Percentiles rank a stretch among this genome's conserved stretches.
phyloP scores from a whole-genome alignment of 441 rosid species.

The Populus hybrid region DNA sequence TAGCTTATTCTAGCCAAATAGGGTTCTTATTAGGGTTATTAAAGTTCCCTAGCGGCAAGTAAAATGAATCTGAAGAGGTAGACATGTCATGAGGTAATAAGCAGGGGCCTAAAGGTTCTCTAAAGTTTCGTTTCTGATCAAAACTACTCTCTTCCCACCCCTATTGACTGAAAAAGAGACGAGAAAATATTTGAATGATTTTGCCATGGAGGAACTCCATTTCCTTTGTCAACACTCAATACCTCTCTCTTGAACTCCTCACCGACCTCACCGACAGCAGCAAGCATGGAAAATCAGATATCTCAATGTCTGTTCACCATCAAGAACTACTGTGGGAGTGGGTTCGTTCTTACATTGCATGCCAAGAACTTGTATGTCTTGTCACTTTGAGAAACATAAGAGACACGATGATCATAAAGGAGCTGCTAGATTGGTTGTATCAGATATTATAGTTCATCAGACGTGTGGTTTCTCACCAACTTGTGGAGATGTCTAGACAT shows the following conservation, averaged over 20 bases:
- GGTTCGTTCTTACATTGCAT: neutral
- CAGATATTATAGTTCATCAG: slow-evolving; percentile 2
- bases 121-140: neutral
- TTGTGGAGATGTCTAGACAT: slow-evolving; percentile 61
- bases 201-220: neutral
- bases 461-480: slow-evolving; percentile 16
- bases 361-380: neutral
- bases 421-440: neutral
- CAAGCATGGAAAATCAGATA: neutral
- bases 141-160: neutral
- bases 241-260: too few relatives aligned
- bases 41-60: neutral
- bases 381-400: neutral
- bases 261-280: too few relatives aligned
- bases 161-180: neutral
- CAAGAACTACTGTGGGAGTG: neutral
- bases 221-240: neutral
- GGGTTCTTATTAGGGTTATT: too few relatives aligned
- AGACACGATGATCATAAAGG: neutral
- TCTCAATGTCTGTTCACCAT: neutral
- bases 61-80: neutral
- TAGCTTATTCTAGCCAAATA: too few relatives aligned
- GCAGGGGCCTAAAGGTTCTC: neutral
- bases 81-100: neutral
- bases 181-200: too few relatives aligned